Conservation (phyloP, 345 rosid genomes). For the Erodium maritimum region DNA sequence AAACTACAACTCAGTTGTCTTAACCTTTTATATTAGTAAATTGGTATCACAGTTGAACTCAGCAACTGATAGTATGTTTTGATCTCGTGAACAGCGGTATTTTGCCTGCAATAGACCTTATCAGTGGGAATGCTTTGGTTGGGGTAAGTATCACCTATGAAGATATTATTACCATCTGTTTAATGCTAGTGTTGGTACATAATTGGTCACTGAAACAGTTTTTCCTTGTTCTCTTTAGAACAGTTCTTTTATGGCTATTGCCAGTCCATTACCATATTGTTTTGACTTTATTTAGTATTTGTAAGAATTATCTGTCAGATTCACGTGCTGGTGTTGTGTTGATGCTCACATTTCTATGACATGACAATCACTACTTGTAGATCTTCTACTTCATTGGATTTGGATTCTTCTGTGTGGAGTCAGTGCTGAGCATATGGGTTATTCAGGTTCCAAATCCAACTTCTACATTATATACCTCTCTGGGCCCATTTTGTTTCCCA, state of each 20-base stretch:
- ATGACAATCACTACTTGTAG: slow-evolving; percentile 27
- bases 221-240: background rate
- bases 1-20: too few species aligned
- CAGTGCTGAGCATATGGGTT: slow-evolving; percentile 93
- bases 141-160: slow-evolving; percentile 43
- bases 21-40: background rate
- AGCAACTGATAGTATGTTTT: slow-evolving; percentile 17
- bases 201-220: background rate
- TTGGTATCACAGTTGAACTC: background rate
- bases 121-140: slow-evolving; percentile 39
- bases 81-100: slow-evolving; percentile 56
- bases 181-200: background rate
- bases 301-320: background rate
- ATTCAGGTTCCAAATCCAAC: slow-evolving; percentile 55
- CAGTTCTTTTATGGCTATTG: background rate
- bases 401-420: slow-evolving; percentile 58
- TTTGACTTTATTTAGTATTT: background rate
- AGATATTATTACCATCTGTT: background rate
- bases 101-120: slow-evolving; percentile 75
- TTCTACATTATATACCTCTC: too few species aligned
- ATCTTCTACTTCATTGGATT: slow-evolving; percentile 82
- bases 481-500: too few species aligned
- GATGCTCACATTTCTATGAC: background rate
- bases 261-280: background rate
- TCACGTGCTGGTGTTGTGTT: background rate